Evolutionary conservation across 805 yeast genomes (phyloP), one percentile per base, ranked within the genome.

Genomic region (Wickerhamiella domercqiae): DNA sequence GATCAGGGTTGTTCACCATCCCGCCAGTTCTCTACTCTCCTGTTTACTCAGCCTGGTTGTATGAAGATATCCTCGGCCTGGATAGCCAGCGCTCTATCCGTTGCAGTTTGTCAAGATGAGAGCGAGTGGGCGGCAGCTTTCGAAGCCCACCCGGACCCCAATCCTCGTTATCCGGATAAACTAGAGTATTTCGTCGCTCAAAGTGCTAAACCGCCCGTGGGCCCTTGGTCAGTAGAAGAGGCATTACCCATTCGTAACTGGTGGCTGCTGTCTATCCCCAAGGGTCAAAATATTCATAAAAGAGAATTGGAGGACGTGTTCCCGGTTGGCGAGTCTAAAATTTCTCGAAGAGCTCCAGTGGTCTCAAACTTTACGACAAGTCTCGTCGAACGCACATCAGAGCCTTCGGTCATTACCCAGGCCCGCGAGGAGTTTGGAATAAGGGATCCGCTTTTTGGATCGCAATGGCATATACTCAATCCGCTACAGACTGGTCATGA

Each of bases 401-500:
- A 32, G 14, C 25, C 21, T 16, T 21, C 32, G 11, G 13, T 25
- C 5, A 34, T 47, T 5, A 19, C 35, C 25, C 35, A 40, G 6
- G 52, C 72, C 6, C 56, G 57, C 32, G 61, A 67, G 6, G 77
- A 66, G 39, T 69, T 84, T 38, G 61, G 58, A 7, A 87, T 90
- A 37, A 55, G 67, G 15, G 98, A 90, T 59, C 98, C 98, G 0
- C 59, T 68, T n/a, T 87, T 90, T 52, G 55, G 58, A 7, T 64
- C 68, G 28, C 98, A 90, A 59, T 90, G 98, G 98, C 96, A 87
- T 57, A 57, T 90, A n/a, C 59, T 79, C 29, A 90, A 90, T 52
- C 63, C 81, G 1, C 54, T 57, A 5, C 73, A 62, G 46, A 81
- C 79, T 0, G 93, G 93, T 0, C 67, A 82, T 50, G 97, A 87